Conservation (phyloP, 108 stramenopile genomes). For the Pseudonitzschia pungens region DNA sequence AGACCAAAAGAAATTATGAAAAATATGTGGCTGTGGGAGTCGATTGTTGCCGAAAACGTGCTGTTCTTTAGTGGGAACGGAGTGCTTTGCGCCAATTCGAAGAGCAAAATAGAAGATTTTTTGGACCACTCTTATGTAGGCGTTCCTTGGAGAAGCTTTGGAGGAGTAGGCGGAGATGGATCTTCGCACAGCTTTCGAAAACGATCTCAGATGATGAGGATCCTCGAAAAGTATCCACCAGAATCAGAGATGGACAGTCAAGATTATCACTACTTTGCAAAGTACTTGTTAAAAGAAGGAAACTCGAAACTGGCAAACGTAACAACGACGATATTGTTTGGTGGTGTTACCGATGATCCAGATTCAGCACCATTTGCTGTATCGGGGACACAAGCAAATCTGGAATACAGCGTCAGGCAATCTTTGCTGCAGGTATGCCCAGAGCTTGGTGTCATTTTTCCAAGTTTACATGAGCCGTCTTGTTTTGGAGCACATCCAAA, state of each 20-base stretch:
- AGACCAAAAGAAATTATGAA: constrained; percentile 50
- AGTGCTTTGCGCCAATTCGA: constrained; percentile 45
- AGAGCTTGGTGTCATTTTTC: constrained; percentile 56
- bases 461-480: constrained; percentile 54
- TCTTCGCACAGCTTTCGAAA: constrained; percentile 43
- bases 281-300: constrained; percentile 29
- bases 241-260: constrained; percentile 15
- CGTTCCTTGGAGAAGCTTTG: constrained; percentile 28
- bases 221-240: constrained; percentile 26
- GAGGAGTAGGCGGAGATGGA: constrained; percentile 49
- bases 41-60: constrained; percentile 45
- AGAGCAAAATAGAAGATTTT: constrained; percentile 14
- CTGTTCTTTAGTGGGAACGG: constrained; percentile 58
- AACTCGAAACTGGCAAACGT: constrained; percentile 14
- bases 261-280: constrained; percentile 36
- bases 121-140: constrained; percentile 40
- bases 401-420: constrained; percentile 40
- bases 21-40: constrained; percentile 50
- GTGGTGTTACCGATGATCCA: constrained; percentile 29
- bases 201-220: constrained; percentile 44
- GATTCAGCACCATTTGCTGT: constrained; percentile 42
- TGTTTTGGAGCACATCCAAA: constrained; percentile 73
- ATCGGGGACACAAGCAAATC: constrained; percentile 45
- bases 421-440: constrained; percentile 47
- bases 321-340: constrained; percentile 35